A percentile compares a stretch with the other conserved stretches of the same genome.
Conservation (phyloP, 371 early-diverging fungal genomes). For the Capillidium rhysosporum region DNA sequence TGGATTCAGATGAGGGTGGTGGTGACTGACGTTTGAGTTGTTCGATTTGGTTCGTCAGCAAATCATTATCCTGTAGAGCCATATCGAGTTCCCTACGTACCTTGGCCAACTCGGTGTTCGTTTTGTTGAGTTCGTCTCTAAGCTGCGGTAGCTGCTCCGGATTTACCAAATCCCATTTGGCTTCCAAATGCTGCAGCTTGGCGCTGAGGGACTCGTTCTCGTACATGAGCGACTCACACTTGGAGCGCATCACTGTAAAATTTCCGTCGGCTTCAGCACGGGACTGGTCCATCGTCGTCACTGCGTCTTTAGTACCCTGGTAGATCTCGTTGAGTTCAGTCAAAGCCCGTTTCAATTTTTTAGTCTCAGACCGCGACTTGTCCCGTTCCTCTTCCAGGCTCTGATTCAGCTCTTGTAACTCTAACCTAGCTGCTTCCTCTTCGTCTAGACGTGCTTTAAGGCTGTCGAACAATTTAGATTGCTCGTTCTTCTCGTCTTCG, state of each 20-base stretch:
- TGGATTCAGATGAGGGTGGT: not conserved
- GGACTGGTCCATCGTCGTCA: not conserved
- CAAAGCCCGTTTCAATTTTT: constrained; percentile 1
- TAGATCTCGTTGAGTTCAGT: not conserved
- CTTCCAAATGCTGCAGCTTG: not conserved
- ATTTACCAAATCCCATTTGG: not conserved
- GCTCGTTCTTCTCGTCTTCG: constrained; percentile 1
- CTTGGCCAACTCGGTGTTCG: not conserved
- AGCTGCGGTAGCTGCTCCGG: not conserved
- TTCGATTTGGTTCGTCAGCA: not conserved
- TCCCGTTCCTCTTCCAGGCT: not conserved
- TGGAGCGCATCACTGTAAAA: not conserved
- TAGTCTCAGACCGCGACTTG: not conserved
- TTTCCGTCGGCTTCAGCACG: constrained; percentile 1
- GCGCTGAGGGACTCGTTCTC: not conserved
- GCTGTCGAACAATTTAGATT: not conserved
- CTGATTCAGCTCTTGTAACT: not conserved
- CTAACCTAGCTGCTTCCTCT: not conserved
- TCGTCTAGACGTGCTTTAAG: not conserved
- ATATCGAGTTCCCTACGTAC: not conserved
- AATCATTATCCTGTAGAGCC: not conserved
- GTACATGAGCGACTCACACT: not conserved
- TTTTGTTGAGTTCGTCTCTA: not conserved
- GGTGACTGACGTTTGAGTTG: not conserved
- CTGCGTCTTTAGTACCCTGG: not conserved